Evolutionary conservation across 805 yeast genomes (phyloP).

Genomic region (Debaryomyces castellii): DNA sequence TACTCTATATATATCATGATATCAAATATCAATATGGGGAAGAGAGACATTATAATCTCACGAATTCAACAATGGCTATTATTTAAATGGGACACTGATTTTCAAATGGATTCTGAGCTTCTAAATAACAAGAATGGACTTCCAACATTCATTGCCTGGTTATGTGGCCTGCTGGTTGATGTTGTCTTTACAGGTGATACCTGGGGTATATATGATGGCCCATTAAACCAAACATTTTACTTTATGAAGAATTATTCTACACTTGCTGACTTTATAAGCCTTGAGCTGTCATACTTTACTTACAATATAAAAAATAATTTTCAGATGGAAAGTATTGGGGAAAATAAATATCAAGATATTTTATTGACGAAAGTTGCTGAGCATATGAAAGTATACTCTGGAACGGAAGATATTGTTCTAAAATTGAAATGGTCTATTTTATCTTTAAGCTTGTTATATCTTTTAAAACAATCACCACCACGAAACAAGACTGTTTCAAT

Average conservation of each 20-base stretch:
- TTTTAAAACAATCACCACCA: neutral
- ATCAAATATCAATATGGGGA: slow-evolving; percentile 27
- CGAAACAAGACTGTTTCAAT: slow-evolving; percentile 9
- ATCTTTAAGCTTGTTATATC: neutral
- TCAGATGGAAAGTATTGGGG: slow-evolving; percentile 1
- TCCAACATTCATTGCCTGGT: slow-evolving; percentile 44
- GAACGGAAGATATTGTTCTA: neutral
- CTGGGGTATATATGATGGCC: neutral
- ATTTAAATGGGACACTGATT: slow-evolving; percentile 39
- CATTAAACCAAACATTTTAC: neutral
- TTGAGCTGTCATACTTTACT: neutral
- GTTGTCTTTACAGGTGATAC: neutral
- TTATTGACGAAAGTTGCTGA: neutral
- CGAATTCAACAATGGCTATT: slow-evolving; percentile 52
- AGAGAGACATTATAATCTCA: slow-evolving; percentile 18
- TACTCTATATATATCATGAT: slow-evolving; percentile 36
- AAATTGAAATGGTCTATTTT: slow-evolving; percentile 5
- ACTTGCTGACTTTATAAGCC: neutral
- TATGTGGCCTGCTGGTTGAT: slow-evolving; percentile 23
- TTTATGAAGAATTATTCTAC: neutral
- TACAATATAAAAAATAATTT: too few species aligned
- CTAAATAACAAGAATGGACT: slow-evolving; percentile 15
- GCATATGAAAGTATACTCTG: neutral
- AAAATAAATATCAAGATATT: slow-evolving; percentile 1
- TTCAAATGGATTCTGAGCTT: slow-evolving; percentile 5